Evolutionary conservation across 306 rosid species (phyloP), one percentile per base, ranked within the genome.

Genomic region (Inga laurina): DNA sequence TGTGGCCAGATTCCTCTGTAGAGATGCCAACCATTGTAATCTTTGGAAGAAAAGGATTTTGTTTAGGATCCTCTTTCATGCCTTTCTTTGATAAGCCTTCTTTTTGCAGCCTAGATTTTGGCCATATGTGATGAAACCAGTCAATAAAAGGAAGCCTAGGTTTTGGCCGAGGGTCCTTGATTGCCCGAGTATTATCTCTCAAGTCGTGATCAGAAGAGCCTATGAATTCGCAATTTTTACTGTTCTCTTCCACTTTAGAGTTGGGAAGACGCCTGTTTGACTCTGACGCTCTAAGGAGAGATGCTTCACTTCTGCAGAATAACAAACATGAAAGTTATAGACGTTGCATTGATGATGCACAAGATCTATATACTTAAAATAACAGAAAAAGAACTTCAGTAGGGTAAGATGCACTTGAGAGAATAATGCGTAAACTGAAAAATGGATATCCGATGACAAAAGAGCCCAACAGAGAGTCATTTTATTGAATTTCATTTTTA

Each of bases 21-120:
- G 97, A 94, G 80, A 97, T 87, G 32, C 99, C 99, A 52, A 97
- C 94, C 99, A 97, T 97, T 65, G 98, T 97, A 76, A 97, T 79
- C 86, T 97, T 97, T 2, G 98, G 99, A 78, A 94, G 94, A 74
- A 92, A 91, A 8, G 90, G 92, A 77, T 72, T 89, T 49, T 72
- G 88, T 74, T 83, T 86, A 34, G 45, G 37, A 79, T 82, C 87
- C 78, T 87, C 86, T 73, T 87, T 83, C 39, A 52, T 77, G 45
- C 72, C 79, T 80, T 92, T 87, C 65, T 73, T 80, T 16, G 92
- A 51, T 3, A 78, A 30, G 52, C 79, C 90, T 79, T 39, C 80
- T 7, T 84, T 84, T 82, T 78, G 86, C 27, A 68, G 41, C 15
- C 72, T 76, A 32, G 81, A 90, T 64, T 88, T 91, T 64, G 85